Base-by-base conservation (phyloP, 2,329 filamentous ascomycete genomes). In the Epichloe aotearoae region DNA sequence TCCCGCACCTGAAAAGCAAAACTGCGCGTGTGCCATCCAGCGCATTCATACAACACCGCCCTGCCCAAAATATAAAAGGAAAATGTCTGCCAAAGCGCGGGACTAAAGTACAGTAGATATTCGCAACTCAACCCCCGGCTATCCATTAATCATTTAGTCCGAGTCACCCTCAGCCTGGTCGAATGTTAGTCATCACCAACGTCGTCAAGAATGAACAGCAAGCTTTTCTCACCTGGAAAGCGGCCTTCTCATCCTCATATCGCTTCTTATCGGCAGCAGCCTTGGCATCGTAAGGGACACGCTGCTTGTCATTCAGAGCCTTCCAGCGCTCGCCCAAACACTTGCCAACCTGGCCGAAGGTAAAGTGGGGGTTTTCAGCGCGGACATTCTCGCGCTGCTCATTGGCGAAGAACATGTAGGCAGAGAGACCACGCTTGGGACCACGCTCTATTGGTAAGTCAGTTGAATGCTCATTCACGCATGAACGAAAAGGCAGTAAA, bases 361-460 rank as follows among this genome's bases (percentile, higher is more conserved):
- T 85, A 74, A 97, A 95, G 63, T 90, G 91, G 39, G 91, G 91
- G 80, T 97, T 97, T 73, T 97, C 91, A 69, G 95, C 89, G 63
- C 93, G 88, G 62, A 98, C 93, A 71, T 93, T 95, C 68, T 97
- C 91, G 62, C 93, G 90, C 75, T 96, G 88, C 74, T 97, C 93
- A 67, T 97, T 97, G 82, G 93, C 93, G 70, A 97, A 98, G 85
- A 97, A 97, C 93, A 98, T 98, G 83, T 98, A 98, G 57, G 93
- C 93, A 50, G 93, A 97, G 47, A 98, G 88, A 77, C 91, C 93
- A 73, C 93, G 89, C 89, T 97, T 98, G 70, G 93, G 93, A 54
- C 90, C 91, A 37, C 52, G 52, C 52, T 53, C 52, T 53, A 15
- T 10, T n/a, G 6, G n/a, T 1, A 14, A 7, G 48, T 53, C 11